Conservation (phyloP, 208 protist genomes). For the Leishmania aethiopica region DNA sequence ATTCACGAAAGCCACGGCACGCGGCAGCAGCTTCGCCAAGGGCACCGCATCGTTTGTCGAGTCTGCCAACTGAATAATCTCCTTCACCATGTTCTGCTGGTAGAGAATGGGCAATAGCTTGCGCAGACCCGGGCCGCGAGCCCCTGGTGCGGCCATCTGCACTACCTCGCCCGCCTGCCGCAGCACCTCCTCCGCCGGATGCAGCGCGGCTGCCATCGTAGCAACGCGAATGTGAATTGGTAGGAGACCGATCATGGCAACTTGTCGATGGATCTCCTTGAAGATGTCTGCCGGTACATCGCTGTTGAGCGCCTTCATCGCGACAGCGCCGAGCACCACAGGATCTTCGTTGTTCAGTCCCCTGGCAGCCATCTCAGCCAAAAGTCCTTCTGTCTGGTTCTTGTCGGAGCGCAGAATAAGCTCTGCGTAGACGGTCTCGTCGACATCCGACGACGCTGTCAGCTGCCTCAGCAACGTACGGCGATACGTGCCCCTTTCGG, state of each 20-base stretch:
- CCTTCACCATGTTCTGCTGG: slow-evolving; percentile 54
- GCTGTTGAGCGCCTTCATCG: slow-evolving; percentile 47
- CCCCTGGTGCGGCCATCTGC: slow-evolving; percentile 34
- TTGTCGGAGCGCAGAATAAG: slow-evolving; percentile 57
- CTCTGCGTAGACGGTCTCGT: slow-evolving; percentile 77
- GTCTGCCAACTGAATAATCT: slow-evolving; percentile 75
- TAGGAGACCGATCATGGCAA: slow-evolving; percentile 54
- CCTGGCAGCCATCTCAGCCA: slow-evolving; percentile 61
- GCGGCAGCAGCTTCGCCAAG: slow-evolving; percentile 43
- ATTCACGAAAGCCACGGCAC: slow-evolving; percentile 78
- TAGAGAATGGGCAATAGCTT: slow-evolving; percentile 71
- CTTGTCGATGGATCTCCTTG: slow-evolving; percentile 67
- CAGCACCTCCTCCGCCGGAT: slow-evolving; percentile 44
- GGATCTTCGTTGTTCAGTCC: slow-evolving; percentile 83
- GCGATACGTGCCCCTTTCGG: slow-evolving; percentile 47
- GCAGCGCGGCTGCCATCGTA: slow-evolving; percentile 34
- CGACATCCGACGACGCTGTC: slow-evolving; percentile 54
- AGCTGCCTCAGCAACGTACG: slow-evolving; percentile 64
- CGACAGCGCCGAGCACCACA: slow-evolving; percentile 54
- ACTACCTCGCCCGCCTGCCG: slow-evolving; percentile 39
- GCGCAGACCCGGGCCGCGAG: slow-evolving; percentile 33
- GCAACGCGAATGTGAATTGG: slow-evolving; percentile 54
- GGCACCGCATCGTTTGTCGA: slow-evolving; percentile 40
- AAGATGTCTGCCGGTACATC: slow-evolving; percentile 60
- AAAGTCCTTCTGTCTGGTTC: slow-evolving; percentile 52